Evolutionary conservation across 2,329 filamentous ascomycete genomes (phyloP).

Genomic region (Onygena corvina): DNA sequence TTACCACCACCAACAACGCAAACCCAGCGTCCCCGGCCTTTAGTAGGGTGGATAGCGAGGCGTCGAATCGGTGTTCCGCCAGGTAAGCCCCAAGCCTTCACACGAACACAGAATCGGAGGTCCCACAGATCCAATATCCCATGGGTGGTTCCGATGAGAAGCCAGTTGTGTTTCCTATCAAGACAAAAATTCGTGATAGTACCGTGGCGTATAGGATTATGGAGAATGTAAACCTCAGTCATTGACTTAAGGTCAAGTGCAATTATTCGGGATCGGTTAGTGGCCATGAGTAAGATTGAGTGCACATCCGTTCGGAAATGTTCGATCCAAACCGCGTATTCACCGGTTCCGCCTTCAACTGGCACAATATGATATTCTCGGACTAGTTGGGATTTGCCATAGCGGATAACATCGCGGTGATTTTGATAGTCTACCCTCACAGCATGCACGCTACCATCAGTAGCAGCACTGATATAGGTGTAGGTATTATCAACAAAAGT

Average conservation of each 20-base stretch:
- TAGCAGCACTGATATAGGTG: slow-evolving; percentile 81
- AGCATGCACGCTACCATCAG: slow-evolving; percentile 79
- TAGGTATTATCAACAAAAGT: slow-evolving; percentile 92
- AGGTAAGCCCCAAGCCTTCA: slow-evolving; percentile 79
- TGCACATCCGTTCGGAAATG: slow-evolving; percentile 73
- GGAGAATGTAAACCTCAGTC: slow-evolving; percentile 64
- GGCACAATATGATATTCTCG: slow-evolving; percentile 62
- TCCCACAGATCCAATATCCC: slow-evolving; percentile 93
- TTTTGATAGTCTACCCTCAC: slow-evolving; percentile 64
- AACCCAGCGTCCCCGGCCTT: slow-evolving; percentile 69
- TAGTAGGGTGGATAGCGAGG: slow-evolving; percentile 64
- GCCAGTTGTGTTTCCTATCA: slow-evolving; percentile 76
- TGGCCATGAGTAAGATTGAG: slow-evolving; percentile 77
- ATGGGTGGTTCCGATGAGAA: slow-evolving; percentile 81
- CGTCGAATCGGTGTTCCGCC: slow-evolving; percentile 70
- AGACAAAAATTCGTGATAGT: slow-evolving; percentile 84
- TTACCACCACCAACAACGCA: slow-evolving; percentile 81
- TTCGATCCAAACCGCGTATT: slow-evolving; percentile 80
- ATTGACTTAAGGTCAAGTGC: slow-evolving; percentile 81
- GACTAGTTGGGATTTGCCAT: slow-evolving; percentile 63
- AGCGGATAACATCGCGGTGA: slow-evolving; percentile 51
- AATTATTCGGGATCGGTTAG: slow-evolving; percentile 70
- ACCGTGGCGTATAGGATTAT: slow-evolving; percentile 84
- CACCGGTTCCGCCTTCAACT: slow-evolving; percentile 36
- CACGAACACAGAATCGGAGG: slow-evolving; percentile 76